Percentiles rank a stretch among this genome's conserved stretches.
These are phyloP conservation scores for Lactarius pseudohatsudake DNA, from an alignment of 768 basidiomycete genomes.

Conservation along the genomic window DNA sequence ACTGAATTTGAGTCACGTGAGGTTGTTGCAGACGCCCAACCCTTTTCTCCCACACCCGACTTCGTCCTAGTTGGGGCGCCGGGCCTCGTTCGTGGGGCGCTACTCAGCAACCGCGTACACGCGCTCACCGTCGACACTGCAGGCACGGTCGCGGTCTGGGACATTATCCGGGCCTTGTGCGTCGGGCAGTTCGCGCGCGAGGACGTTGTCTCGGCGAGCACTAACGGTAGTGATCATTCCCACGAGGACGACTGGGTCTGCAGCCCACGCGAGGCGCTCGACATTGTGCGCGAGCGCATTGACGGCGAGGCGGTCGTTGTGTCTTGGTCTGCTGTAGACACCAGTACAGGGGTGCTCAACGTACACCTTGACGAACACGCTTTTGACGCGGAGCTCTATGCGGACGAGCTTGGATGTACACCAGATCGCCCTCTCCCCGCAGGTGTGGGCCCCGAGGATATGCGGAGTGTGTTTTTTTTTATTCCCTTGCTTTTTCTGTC, in stretches of 20 bases:
- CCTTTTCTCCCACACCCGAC: slow-evolving; percentile 57
- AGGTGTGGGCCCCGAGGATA: slow-evolving; percentile 69
- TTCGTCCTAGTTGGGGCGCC: slow-evolving; percentile 70
- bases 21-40: slow-evolving; percentile 72
- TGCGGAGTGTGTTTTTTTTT: slow-evolving; percentile 58
- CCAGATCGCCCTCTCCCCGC: slow-evolving; percentile 38
- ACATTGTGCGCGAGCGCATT: slow-evolving; percentile 85
- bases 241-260: slow-evolving; percentile 45
- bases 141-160: slow-evolving; percentile 91
- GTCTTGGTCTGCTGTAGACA: slow-evolving; percentile 87
- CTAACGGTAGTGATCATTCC: slow-evolving; percentile 19
- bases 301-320: slow-evolving; percentile 90
- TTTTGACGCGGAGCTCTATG: slow-evolving; percentile 94
- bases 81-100: slow-evolving; percentile 78
- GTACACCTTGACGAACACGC: slow-evolving; percentile 85
- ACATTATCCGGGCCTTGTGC: slow-evolving; percentile 78
- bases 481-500: slow-evolving; percentile 9
- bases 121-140: slow-evolving; percentile 87
- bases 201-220: slow-evolving; percentile 56
- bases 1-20: slow-evolving; percentile 70
- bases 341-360: slow-evolving; percentile 83
- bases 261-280: slow-evolving; percentile 81
- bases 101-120: slow-evolving; percentile 88
- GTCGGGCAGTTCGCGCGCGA: slow-evolving; percentile 65
- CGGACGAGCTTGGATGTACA: slow-evolving; percentile 83